These are phyloP conservation scores for Angomonas ambiguus DNA, from an alignment of 208 protist genomes.

Conservation along the genomic window DNA sequence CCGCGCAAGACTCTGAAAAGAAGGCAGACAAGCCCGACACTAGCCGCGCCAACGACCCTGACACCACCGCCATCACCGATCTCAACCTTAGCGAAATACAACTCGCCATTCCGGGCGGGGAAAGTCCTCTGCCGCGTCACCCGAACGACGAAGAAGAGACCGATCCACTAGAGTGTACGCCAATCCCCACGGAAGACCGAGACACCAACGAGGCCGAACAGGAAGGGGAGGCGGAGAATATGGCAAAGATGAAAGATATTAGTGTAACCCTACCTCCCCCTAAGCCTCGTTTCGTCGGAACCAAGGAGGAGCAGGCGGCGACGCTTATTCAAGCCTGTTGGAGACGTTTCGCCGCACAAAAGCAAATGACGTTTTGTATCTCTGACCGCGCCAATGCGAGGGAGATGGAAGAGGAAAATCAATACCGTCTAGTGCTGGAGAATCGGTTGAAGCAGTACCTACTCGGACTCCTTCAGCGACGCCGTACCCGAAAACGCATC, in stretches of 20 bases:
- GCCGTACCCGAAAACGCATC: slow-evolving; percentile 20
- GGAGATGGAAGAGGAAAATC: slow-evolving; percentile 14
- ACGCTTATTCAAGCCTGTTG: slow-evolving; percentile 26
- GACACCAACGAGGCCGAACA: background rate
- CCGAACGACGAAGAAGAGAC: background rate
- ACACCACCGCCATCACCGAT: background rate
- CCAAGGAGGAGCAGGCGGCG: slow-evolving; percentile 21
- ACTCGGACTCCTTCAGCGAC: slow-evolving; percentile 24
- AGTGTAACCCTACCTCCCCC: slow-evolving; percentile 4
- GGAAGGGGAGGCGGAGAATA: background rate
- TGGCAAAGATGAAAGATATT: background rate
- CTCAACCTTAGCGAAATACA: background rate
- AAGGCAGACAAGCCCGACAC: background rate
- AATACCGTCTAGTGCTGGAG: slow-evolving; percentile 22
- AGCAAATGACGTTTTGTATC: background rate
- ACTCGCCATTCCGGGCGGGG: background rate
- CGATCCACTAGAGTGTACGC: background rate
- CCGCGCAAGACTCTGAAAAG: background rate
- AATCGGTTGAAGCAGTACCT: slow-evolving; percentile 27
- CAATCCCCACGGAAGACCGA: background rate
- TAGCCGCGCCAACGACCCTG: background rate
- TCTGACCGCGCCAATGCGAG: slow-evolving; percentile 13
- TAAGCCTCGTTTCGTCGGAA: slow-evolving; percentile 1
- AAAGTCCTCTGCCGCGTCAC: background rate
- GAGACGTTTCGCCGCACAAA: slow-evolving; percentile 9